phyloP scores from a whole-genome alignment of 2,329 filamentous ascomycete species.

The Akanthomyces lecanii region DNA sequence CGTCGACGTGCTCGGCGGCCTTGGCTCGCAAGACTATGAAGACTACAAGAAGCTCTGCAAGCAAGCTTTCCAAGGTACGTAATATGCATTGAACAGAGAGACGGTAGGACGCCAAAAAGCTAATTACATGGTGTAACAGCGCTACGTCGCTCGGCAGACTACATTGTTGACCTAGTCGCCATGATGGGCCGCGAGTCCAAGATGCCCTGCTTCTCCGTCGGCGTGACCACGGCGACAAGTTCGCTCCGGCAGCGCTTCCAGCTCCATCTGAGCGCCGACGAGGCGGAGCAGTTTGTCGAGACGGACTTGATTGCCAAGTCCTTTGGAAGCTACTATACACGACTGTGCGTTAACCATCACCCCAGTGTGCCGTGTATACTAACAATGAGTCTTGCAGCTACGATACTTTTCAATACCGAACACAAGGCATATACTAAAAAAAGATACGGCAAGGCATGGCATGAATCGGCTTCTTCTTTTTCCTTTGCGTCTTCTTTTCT shows the following conservation, averaged over 20 bases:
- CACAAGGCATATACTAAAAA: conserved; percentile 75
- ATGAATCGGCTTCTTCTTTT: not conserved
- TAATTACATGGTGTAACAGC: conserved; percentile 39
- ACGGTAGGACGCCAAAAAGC: conserved; percentile 24
- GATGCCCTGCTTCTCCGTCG: conserved; percentile 79
- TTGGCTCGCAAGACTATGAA: conserved; percentile 65
- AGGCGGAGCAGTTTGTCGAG: conserved; percentile 77
- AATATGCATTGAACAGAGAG: too few species aligned
- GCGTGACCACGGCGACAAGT: conserved; percentile 65
- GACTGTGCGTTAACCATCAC: conserved; percentile 56
- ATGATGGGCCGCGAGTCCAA: conserved; percentile 81
- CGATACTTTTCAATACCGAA: conserved; percentile 83
- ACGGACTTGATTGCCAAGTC: conserved; percentile 75
- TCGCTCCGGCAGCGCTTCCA: conserved; percentile 72
- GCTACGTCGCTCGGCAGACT: conserved; percentile 71
- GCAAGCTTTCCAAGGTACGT: conserved; percentile 69
- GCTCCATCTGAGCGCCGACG: conserved; percentile 75
- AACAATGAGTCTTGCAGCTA: conserved; percentile 49
- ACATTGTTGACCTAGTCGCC: conserved; percentile 75
- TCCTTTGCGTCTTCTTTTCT: not conserved
- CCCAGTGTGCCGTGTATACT: not conserved
- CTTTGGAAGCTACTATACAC: conserved; percentile 80
- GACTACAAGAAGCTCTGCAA: conserved; percentile 78
- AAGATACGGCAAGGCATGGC: too few species aligned
- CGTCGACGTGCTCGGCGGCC: conserved; percentile 74